These are phyloP conservation scores for Eucalyptus cladocalyx DNA, from an alignment of 345 rosid genomes.

Conservation along the genomic window DNA sequence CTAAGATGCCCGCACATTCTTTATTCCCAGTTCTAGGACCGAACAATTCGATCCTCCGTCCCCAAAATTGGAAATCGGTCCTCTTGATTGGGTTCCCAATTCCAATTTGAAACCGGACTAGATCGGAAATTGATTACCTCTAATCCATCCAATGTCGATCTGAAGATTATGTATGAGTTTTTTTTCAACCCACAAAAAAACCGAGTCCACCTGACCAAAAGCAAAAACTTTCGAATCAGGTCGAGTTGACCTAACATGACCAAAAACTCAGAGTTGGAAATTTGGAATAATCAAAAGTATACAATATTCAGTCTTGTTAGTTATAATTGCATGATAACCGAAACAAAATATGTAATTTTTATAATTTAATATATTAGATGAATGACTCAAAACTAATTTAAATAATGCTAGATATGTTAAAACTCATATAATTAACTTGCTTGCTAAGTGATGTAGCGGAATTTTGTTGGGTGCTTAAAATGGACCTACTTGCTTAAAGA, in stretches of 20 bases:
- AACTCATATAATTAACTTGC: not conserved
- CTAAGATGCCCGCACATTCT: not conserved
- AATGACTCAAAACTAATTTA: not conserved
- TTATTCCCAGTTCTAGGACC: not conserved
- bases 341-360: not conserved
- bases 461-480: not conserved
- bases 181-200: not conserved
- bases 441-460: not conserved
- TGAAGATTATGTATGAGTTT: not conserved
- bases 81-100: too few species aligned
- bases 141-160: not conserved
- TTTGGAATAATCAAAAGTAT: not conserved
- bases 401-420: not conserved
- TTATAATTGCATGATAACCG: not conserved
- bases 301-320: not conserved
- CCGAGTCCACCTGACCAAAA: not conserved
- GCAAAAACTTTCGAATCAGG: not conserved
- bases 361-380: not conserved
- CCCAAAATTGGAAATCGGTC: too few species aligned
- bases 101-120: too few species aligned
- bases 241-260: not conserved
- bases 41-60: rapidly evolving
- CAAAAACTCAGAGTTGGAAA: not conserved
- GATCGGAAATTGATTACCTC: rapidly evolving
- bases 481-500: not conserved